These are phyloP conservation scores for Ambrosia hybrid DNA, from an alignment of 140 eudicot species.

Conservation along the genomic window DNA sequence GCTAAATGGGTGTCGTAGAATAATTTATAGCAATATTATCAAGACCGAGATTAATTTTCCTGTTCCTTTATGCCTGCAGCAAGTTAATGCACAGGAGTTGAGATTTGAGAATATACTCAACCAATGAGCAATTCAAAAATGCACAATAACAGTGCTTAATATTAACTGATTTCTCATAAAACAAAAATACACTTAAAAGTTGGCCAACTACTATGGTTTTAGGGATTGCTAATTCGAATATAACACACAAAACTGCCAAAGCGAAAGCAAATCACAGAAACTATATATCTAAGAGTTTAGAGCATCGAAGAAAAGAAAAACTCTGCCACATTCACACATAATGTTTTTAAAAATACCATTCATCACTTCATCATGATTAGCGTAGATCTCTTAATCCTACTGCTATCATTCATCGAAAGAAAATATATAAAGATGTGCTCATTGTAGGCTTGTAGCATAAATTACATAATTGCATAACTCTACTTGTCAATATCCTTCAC, in stretches of 20 bases:
- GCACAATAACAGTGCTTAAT: slow-evolving; percentile 41
- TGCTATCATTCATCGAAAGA: too few relatives aligned
- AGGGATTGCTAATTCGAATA: background rate
- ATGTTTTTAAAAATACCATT: background rate
- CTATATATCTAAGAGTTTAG: background rate
- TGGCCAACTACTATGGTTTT: background rate
- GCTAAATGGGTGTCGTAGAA: slow-evolving; percentile 37
- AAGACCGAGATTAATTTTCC: slow-evolving; percentile 40
- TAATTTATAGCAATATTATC: slow-evolving; percentile 26
- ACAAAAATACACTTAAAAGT: background rate
- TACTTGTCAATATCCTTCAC: background rate
- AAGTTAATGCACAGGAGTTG: slow-evolving; percentile 50
- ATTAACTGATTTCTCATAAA: slow-evolving; percentile 6
- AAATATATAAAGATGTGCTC: too few relatives aligned
- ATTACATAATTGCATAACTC: background rate
- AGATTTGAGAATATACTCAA: slow-evolving; percentile 39
- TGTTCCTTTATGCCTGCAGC: slow-evolving; percentile 49
- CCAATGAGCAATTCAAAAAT: slow-evolving; percentile 39
- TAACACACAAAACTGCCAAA: slow-evolving; percentile 5
- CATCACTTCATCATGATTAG: background rate
- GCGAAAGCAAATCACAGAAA: slow-evolving; percentile 6
- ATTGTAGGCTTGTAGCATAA: background rate
- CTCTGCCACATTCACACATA: background rate
- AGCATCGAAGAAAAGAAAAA: too few relatives aligned
- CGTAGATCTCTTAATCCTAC: too few relatives aligned